A percentile compares a stretch with the other conserved stretches of the same genome.
These are phyloP conservation scores for Dittrichia graveolens DNA, from an alignment of 129 eudicot species.

Conservation along the genomic window DNA sequence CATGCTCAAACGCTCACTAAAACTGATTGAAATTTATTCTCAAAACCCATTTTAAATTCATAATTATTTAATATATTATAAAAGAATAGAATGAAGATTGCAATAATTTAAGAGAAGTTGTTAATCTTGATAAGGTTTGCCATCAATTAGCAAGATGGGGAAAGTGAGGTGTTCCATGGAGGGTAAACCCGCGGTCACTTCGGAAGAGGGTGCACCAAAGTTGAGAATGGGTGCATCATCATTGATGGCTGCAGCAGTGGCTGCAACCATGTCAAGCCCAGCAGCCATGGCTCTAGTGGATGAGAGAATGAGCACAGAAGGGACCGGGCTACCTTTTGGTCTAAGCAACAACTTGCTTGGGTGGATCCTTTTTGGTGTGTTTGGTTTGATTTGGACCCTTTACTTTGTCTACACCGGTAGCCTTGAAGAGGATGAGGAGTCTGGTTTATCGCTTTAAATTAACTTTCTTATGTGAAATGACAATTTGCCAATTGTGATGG, in stretches of 20 bases:
- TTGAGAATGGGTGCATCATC: slow-evolving; percentile 62
- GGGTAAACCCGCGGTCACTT: slow-evolving; percentile 27
- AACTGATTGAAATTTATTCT: too few relatives aligned
- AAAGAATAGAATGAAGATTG: too few relatives aligned
- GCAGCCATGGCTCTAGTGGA: slow-evolving; percentile 94
- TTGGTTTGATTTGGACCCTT: slow-evolving; percentile 83
- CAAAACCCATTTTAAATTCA: too few relatives aligned
- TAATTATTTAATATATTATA: too few relatives aligned
- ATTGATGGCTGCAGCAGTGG: slow-evolving; percentile 67
- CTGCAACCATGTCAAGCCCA: slow-evolving; percentile 86
- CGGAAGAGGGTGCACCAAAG: slow-evolving; percentile 40
- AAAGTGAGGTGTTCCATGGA: slow-evolving; percentile 72
- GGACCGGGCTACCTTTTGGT: slow-evolving; percentile 96
- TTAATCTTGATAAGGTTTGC: slow-evolving; percentile 53
- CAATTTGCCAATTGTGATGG: slow-evolving; percentile 37
- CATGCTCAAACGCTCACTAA: too few relatives aligned
- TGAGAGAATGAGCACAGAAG: slow-evolving; percentile 97
- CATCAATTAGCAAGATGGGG: slow-evolving; percentile 70
- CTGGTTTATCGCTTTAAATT: slow-evolving; percentile 79
- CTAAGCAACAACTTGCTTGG: slow-evolving; percentile 91
- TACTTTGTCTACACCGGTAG: slow-evolving; percentile 55
- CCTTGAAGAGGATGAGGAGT: slow-evolving; percentile 97
- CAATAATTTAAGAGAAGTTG: neutral
- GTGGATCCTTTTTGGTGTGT: slow-evolving; percentile 86
- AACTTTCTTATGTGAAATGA: slow-evolving; percentile 19